Base-by-base conservation (phyloP, 345 rosid species). In the Murraya paniculata region DNA sequence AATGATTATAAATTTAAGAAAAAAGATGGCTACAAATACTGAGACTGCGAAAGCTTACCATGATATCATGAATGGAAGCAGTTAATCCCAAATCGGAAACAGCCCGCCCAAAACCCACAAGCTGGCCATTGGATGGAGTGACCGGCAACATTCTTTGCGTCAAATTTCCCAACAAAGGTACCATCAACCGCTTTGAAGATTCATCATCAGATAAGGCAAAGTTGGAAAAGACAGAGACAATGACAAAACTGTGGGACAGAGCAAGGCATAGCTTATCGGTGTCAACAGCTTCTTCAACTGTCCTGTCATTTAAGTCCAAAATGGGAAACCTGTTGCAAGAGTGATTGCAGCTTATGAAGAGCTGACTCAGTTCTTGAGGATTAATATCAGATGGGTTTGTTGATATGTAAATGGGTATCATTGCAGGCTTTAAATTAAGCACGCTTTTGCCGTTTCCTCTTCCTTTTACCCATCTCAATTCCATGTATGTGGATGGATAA, bases 91-190 rank as follows among this genome's bases (percentile, higher is more conserved):
- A 11, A 80, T 95, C 98, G 77, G 98, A 92, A 81, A 93, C 91
- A 5, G 93, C 98, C 50, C 97, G 90, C 45, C 97, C 97, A 48
- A 95, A 91, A 31, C 96, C 99, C 69, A 95, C 94, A 59, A 93
- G 85, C 81, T 79, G 50, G 25, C 90, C 91, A 64, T 82, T 80
- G 38, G 83, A 80, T 73, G 98, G 97, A 41, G 77, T 86, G 48
- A 87, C 86, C 16, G 90, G 91, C 79, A 80, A 19, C 68, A 83
- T 70, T 73, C 79, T 84, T 68, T 74, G 86, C 79, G 91, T 71
- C 69, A 91, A 68, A 60, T 76, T 81, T 84, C 60, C 88, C 75
- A 9, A 85, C 68, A 30, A 83, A 68, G 71, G 69, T 36, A 28
- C 73, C 73, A 48, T 6, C 48, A 4, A 1, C 10, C n/a, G 70